phyloP scores from a whole-genome alignment of 2,329 filamentous ascomycete genomes.

The Epichloe uncinata region DNA sequence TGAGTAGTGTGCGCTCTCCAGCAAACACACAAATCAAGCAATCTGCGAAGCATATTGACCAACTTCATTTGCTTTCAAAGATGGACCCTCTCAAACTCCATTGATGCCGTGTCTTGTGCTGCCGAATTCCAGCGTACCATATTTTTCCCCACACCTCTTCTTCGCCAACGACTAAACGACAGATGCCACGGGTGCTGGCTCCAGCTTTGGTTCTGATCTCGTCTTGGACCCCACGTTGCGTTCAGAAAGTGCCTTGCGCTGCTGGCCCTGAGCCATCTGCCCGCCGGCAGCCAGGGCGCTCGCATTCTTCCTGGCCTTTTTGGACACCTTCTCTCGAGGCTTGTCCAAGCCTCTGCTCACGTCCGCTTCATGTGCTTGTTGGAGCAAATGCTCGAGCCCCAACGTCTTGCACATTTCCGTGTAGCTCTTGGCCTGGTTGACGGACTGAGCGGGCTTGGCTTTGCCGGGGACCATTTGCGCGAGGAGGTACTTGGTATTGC shows the following conservation, averaged over 20 bases:
- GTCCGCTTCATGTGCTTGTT: slow-evolving; percentile 54
- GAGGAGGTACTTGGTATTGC: slow-evolving; percentile 88
- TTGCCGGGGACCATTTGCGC: slow-evolving; percentile 79
- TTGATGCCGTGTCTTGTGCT: slow-evolving; percentile 6
- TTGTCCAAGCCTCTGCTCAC: slow-evolving; percentile 44
- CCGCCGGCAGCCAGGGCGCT: slow-evolving; percentile 36
- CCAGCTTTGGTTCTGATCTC: slow-evolving; percentile 8
- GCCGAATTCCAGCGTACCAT: neutral
- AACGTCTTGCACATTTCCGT: slow-evolving; percentile 52
- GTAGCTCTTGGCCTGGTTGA: slow-evolving; percentile 60
- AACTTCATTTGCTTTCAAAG: neutral
- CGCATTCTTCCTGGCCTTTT: slow-evolving; percentile 19
- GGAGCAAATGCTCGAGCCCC: slow-evolving; percentile 48
- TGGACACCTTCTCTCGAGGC: slow-evolving; percentile 22
- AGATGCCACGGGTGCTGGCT: slow-evolving; percentile 13
- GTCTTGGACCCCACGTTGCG: slow-evolving; percentile 13
- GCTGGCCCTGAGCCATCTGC: slow-evolving; percentile 23
- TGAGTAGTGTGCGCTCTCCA: neutral
- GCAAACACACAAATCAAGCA: neutral
- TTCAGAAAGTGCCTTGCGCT: slow-evolving; percentile 23
- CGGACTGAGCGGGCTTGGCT: slow-evolving; percentile 43
- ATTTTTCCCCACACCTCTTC: neutral
- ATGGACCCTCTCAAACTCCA: slow-evolving; percentile 1
- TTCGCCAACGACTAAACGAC: slow-evolving; percentile 1
- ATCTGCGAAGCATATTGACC: neutral